Conservation (phyloP, 2,329 filamentous ascomycete genomes). For the Xylariales sp. region DNA sequence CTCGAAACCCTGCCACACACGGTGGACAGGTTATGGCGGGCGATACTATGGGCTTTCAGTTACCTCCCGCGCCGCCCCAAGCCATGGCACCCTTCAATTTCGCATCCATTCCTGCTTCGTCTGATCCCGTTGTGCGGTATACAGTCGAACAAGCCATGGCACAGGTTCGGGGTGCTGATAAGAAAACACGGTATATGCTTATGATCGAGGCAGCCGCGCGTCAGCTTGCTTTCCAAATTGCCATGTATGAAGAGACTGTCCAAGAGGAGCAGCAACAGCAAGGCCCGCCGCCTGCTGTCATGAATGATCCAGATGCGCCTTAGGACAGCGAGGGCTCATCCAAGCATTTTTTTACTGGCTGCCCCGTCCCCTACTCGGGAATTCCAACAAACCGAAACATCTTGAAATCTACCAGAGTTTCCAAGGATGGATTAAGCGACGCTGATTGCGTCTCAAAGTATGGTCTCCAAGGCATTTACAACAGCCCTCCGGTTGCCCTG, state of each 20-base stretch:
- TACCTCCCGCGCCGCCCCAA: conserved; percentile 47
- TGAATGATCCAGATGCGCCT: conserved; percentile 46
- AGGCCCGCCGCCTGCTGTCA: conserved; percentile 41
- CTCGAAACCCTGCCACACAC: conserved; percentile 57
- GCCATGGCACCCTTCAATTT: conserved; percentile 50
- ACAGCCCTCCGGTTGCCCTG: not conserved
- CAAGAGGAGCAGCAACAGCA: conserved; percentile 49
- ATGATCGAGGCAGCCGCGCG: conserved; percentile 65
- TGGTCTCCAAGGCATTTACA: not conserved
- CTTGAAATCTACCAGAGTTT: too few relatives aligned
- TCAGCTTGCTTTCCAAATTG: conserved; percentile 65
- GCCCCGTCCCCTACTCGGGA: not conserved
- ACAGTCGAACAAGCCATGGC: conserved; percentile 60
- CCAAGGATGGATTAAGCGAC: not conserved
- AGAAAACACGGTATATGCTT: conserved; percentile 59
- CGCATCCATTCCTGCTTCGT: conserved; percentile 49
- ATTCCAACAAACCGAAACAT: not conserved
- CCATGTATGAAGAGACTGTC: conserved; percentile 60
- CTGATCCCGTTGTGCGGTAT: conserved; percentile 56
- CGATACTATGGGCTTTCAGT: conserved; percentile 47
- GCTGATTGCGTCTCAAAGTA: not conserved
- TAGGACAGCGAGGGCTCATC: conserved; percentile 29
- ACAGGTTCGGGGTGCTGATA: conserved; percentile 58
- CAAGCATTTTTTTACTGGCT: not conserved
- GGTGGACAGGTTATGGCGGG: conserved; percentile 47